Evolutionary conservation across 129 eudicot species (phyloP).

Genomic region (Dittrichia graveolens): DNA sequence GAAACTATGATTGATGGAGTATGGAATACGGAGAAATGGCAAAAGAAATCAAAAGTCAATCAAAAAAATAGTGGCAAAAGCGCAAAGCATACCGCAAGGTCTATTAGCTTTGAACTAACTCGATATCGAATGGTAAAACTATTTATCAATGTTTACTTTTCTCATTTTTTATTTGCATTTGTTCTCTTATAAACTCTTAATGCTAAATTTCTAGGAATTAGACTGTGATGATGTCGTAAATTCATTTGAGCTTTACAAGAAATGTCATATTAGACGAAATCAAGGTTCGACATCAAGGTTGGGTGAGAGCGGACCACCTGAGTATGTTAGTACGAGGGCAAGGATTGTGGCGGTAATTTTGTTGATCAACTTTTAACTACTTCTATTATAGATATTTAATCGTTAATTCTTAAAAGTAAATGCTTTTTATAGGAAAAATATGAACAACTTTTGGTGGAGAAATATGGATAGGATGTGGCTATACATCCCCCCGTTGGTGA

Average conservation of each 20-base stretch:
- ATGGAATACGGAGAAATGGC: background rate
- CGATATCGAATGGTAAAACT: background rate
- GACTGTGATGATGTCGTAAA: background rate
- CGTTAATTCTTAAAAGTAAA: background rate
- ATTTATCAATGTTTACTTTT: background rate
- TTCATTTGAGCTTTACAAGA: background rate
- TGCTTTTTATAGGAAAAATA: background rate
- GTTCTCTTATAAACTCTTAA: too few relatives aligned
- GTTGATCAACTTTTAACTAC: background rate
- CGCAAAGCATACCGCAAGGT: background rate
- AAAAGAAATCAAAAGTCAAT: background rate
- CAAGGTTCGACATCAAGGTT: background rate
- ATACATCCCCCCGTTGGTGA: background rate
- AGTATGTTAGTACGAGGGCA: background rate
- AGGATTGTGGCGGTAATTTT: background rate
- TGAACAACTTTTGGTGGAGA: background rate
- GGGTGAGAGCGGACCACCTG: background rate
- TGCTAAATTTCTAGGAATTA: background rate
- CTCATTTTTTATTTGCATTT: too few relatives aligned
- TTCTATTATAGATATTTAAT: background rate
- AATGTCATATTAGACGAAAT: background rate
- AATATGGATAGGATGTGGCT: background rate
- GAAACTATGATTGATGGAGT: background rate
- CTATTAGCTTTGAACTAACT: background rate
- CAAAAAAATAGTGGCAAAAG: background rate